Base-by-base conservation (phyloP, 2,329 filamentous ascomycete species). In the Aspergillus latus region DNA sequence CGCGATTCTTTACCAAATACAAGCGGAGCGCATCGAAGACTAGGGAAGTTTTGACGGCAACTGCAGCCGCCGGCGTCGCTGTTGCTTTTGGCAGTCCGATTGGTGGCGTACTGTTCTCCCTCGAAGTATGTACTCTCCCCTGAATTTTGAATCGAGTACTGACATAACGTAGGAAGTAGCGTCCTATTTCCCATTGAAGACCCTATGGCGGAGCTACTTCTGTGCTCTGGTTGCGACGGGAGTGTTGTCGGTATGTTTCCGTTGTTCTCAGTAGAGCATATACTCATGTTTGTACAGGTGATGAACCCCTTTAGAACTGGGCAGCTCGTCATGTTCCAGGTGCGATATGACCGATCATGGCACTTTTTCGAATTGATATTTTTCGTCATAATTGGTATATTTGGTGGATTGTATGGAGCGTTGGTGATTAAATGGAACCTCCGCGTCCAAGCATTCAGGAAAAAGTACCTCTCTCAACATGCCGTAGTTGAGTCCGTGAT, bases 361-460 rank as follows among this genome's bases (percentile, higher is more conserved):
- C 94, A 99, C 76, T 96, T 96, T 68, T 99, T 99, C 69, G 94
- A 99, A 72, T 82, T 94, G 3, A 74, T 96, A 28, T 97, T 97
- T 70, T 99, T 96, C 74, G 83, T 96, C 62, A 79, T 96, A 52
- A 85, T 99, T 60, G 94, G 94, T 46, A 82, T 94, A 29, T 97
- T 99, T 65, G 94, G 94, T 40, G 94, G 94, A 5, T 80, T 97
- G 2, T 99, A 99, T 65, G 94, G 94, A 54, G 93, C 93, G 11
- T 91, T 97, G 66, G 92, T 97, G 56, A 99, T 97, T 72, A 96
- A 97, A 71, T 97, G 93, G 91, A 97, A 99, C 71, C 77, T 99
- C 45, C 86, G 90, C 54, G 89, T 87, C 34, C 92, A 97, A 72
- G 86, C 92, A 0, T 97, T 99, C 73, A 86, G 94, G 54, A 97